Base-by-base conservation (phyloP, 108 stramenopile species). In the Cyclostephanos invisitatus region DNA sequence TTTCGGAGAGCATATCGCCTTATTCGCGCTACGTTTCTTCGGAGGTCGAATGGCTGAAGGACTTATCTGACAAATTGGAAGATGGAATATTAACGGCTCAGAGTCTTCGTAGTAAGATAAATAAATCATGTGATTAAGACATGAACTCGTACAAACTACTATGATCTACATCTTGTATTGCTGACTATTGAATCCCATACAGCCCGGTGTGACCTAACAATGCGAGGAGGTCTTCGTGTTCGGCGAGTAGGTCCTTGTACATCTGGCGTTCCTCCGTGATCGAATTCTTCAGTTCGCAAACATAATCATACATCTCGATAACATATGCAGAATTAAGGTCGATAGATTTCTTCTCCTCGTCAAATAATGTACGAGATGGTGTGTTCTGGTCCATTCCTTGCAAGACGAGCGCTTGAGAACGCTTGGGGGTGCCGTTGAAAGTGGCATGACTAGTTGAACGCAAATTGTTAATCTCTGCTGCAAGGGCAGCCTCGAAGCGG, bases 181-280 rank as follows among this genome's bases (percentile, higher is more conserved):
- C 27, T 59, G 11, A 59, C 28, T 21, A 38, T 42, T 61, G 60
- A 18, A 61, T 69, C 57, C 56, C 38, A 69, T 69, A 56, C 27
- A 69, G 40, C 17, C 68, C 72, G 37, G 63, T 21, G 54, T 79
- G 67, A 15, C 72, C 78, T n/a, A 80, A 42, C 35, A 93, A 54
- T 5, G 92, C 89, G 58, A 93, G 69, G 14, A 89, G 63, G 27
- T 89, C 86, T 14, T 93, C 92, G 54, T 89, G 84, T 62, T 91
- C 90, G 21, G 64, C 56, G 37, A 89, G 64, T 46, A 89, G 56
- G n/a, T 86, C 87, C 49, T 79, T 68, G 57, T 88, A 87, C 77
- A 86, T 80, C 35, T 81, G 67, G 36, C 92, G 64, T 59, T 91
- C 89, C 42, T 89, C 79, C 57, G 82, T 64, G 24, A 88, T 85